These are phyloP conservation scores for Alternaria conjuncta DNA, from an alignment of 2,329 filamentous ascomycete species.

Conservation along the genomic window DNA sequence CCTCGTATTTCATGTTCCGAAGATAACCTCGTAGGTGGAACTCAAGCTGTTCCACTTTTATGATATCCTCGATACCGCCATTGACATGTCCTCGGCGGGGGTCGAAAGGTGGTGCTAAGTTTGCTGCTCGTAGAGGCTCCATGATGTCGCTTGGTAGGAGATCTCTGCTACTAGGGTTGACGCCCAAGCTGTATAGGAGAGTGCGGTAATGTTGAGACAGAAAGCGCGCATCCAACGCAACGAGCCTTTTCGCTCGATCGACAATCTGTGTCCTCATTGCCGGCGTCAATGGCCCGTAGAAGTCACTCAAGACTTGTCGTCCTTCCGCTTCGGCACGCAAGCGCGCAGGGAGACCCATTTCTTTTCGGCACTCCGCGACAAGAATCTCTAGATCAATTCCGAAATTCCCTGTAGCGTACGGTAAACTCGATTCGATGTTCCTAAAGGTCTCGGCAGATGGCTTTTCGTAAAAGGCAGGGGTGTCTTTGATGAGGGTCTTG, in stretches of 20 bases:
- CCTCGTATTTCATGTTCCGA: constrained; percentile 14
- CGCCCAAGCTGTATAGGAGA: constrained; percentile 25
- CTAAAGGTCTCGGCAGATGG: background rate
- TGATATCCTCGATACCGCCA: constrained; percentile 3
- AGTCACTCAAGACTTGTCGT: constrained; percentile 23
- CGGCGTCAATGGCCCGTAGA: constrained; percentile 29
- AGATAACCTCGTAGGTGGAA: constrained; percentile 17
- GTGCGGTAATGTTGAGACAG: constrained; percentile 12
- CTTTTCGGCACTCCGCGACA: constrained; percentile 13
- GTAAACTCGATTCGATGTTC: constrained; percentile 12
- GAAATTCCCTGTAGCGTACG: constrained; percentile 13
- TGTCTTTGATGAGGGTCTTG: constrained; percentile 20
- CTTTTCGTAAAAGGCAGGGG: constrained; percentile 8
- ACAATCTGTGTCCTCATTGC: constrained; percentile 19
- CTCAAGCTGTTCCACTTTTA: constrained; percentile 29
- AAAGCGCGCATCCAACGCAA: constrained; percentile 18
- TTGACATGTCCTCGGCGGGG: background rate
- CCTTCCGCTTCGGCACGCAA: background rate
- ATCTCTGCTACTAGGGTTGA: constrained; percentile 15
- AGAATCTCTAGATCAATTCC: constrained; percentile 24
- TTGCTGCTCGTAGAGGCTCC: constrained; percentile 27
- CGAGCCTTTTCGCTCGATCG: constrained; percentile 23
- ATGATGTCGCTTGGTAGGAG: constrained; percentile 37
- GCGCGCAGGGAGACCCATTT: background rate
- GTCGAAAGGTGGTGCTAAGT: constrained; percentile 23